Conservation (phyloP, 2,329 filamentous ascomycete species). For the Diaporthe australafricana region DNA sequence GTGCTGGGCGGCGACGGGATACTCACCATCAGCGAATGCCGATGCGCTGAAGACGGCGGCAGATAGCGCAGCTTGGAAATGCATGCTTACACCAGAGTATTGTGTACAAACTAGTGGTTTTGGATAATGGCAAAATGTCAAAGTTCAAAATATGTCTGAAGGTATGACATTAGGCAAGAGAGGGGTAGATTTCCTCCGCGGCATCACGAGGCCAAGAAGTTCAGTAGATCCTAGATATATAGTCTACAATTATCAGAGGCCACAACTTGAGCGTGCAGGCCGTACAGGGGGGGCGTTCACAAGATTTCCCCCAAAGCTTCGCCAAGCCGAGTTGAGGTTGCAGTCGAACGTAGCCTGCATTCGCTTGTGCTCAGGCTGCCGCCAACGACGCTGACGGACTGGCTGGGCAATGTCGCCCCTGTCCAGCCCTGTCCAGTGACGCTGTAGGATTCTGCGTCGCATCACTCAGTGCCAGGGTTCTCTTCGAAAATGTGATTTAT, state of each 20-base stretch:
- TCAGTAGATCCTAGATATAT: conserved; percentile 8
- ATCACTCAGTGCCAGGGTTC: not conserved
- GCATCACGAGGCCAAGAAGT: conserved; percentile 17
- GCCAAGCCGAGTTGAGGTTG: not conserved
- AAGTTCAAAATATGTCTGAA: not conserved
- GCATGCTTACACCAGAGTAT: not conserved
- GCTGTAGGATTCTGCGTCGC: not conserved
- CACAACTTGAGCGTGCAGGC: not conserved
- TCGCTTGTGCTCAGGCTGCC: conserved; percentile 7
- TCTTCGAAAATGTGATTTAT: not conserved
- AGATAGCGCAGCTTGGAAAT: conserved; percentile 18
- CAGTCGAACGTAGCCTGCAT: conserved; percentile 22
- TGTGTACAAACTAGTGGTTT: not conserved
- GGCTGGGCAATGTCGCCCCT: conserved; percentile 15
- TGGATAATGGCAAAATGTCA: not conserved
- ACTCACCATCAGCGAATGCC: conserved; percentile 3
- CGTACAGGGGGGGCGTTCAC: conserved; percentile 1
- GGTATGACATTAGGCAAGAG: not conserved
- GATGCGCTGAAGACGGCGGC: conserved; percentile 9
- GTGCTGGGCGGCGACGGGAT: not conserved
- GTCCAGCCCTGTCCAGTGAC: not conserved
- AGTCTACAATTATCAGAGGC: not conserved
- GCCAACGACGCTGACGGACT: conserved; percentile 2
- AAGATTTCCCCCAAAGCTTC: not conserved
- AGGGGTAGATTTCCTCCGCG: not conserved